phyloP scores from a whole-genome alignment of 441 rosid genomes.

The Raphanus hybrid region DNA sequence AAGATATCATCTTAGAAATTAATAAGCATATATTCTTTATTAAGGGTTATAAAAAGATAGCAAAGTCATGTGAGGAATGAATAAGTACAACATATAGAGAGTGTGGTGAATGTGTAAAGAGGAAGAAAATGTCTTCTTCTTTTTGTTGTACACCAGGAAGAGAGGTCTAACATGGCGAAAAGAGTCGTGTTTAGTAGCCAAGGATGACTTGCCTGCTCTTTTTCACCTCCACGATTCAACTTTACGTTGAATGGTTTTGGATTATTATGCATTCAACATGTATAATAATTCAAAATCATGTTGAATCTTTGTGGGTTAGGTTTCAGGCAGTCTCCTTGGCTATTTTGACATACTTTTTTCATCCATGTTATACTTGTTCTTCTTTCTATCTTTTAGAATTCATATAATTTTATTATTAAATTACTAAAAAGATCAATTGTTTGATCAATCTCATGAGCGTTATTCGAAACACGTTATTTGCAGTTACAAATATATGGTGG shows the following conservation, averaged over 20 bases:
- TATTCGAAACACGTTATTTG: neutral
- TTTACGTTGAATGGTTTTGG: neutral
- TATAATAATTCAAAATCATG: conserved; percentile 18
- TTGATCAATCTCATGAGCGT: neutral
- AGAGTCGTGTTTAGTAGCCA: conserved; percentile 43
- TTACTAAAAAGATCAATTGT: neutral
- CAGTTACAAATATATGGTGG: neutral
- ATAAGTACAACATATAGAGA: neutral
- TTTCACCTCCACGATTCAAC: conserved; percentile 36
- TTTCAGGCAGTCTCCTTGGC: conserved; percentile 47
- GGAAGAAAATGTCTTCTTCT: too few species aligned
- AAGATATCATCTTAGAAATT: conserved; percentile 20
- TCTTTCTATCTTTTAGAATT: neutral
- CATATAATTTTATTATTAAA: neutral
- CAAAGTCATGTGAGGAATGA: conserved; percentile 17
- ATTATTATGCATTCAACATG: conserved; percentile 19
- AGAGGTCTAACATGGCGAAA: conserved; percentile 37
- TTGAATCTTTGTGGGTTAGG: conserved; percentile 37
- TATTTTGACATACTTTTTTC: conserved; percentile 37
- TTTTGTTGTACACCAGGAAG: neutral
- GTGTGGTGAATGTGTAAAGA: neutral
- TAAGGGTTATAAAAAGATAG: conserved; percentile 31
- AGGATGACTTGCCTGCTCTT: conserved; percentile 47
- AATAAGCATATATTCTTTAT: conserved; percentile 33
- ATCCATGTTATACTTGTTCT: conserved; percentile 32